These are phyloP conservation scores for Thalassiosira hispida DNA, from an alignment of 352 stramenopile genomes.

Conservation along the genomic window DNA sequence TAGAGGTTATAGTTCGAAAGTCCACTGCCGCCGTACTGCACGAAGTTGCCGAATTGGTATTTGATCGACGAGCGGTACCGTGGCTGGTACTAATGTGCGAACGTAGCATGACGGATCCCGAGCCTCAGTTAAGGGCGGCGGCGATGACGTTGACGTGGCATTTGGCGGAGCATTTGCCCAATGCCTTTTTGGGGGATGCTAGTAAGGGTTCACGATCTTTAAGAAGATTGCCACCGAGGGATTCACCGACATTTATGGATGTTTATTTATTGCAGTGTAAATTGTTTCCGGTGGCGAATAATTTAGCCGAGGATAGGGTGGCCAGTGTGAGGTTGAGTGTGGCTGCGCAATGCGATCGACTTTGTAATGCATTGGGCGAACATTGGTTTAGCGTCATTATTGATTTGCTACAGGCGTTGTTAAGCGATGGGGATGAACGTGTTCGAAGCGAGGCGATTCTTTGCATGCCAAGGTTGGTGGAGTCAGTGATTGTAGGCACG, in stretches of 20 bases:
- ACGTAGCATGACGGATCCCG: conserved; percentile 84
- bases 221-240: conserved; percentile 64
- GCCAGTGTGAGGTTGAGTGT: conserved; percentile 79
- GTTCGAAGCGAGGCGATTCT: conserved; percentile 80
- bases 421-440: conserved; percentile 77
- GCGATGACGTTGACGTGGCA: conserved; percentile 85
- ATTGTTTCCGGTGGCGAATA: conserved; percentile 79
- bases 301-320: conserved; percentile 79
- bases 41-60: conserved; percentile 83
- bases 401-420: conserved; percentile 78
- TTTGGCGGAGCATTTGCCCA: conserved; percentile 82
- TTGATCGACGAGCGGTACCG: conserved; percentile 75
- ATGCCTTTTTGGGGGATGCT: conserved; percentile 82
- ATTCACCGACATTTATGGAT: conserved; percentile 80
- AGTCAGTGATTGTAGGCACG: conserved; percentile 68
- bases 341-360: conserved; percentile 80
- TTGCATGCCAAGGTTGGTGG: conserved; percentile 77
- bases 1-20: conserved; percentile 82
- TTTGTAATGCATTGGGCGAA: conserved; percentile 78
- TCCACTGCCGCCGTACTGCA: conserved; percentile 79
- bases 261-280: conserved; percentile 86
- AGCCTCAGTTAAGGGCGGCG: conserved; percentile 75
- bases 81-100: conserved; percentile 87
- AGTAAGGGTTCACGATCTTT: conserved; percentile 78
- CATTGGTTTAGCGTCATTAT: conserved; percentile 85